Base-by-base conservation (phyloP, 176 grass and related monocot species). In the Leersia perrieri region DNA sequence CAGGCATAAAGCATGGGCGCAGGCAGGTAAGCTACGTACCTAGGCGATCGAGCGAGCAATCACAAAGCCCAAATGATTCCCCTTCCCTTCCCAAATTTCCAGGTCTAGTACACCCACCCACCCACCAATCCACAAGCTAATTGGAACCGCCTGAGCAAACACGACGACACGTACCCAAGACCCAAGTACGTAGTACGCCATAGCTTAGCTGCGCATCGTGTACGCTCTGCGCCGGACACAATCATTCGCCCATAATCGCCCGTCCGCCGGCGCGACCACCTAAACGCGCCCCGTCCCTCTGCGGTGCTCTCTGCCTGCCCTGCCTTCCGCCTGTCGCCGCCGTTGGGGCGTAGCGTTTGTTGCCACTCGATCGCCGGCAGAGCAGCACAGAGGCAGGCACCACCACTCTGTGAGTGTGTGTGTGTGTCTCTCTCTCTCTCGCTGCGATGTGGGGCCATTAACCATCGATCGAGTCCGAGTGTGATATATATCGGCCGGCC, bases 181-280 rank as follows among this genome's bases (percentile, higher is more conserved):
- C 39, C 39, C 42, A 45, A 49, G 15, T 49, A 5, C 14, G 15
- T 49, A 20, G 9, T 42, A 49, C 45, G 53, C 22, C 53, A n/a
- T 20, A 18, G 2, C 16, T n/a, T 20, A 18, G 2, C 16, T n/a
- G 47, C 4, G 11, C 20, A 44, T 44, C 47, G 42, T 58, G 63
- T 69, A 64, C 57, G 22, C 57, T 18, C 72, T 60, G 71, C 78
- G 33, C 62, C 63, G 87, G 76, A 70, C 87, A 84, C 72, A 76
- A 89, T 89, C 38, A 89, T 89, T 85, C 66, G 60, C 40, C 40
- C 82, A 85, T 85, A 62, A 72, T 72, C 82, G n/a, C 34, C 36
- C 36, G 7, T 39, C 36, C 36, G 7, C 44, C 68, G 26, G 67
- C 28, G 7, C 68, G 40, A 38, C 7, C 33, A 0, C 55, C 8